Base-by-base conservation (phyloP, 2,329 filamentous ascomycete genomes). In the Apiospora phragmitis region DNA sequence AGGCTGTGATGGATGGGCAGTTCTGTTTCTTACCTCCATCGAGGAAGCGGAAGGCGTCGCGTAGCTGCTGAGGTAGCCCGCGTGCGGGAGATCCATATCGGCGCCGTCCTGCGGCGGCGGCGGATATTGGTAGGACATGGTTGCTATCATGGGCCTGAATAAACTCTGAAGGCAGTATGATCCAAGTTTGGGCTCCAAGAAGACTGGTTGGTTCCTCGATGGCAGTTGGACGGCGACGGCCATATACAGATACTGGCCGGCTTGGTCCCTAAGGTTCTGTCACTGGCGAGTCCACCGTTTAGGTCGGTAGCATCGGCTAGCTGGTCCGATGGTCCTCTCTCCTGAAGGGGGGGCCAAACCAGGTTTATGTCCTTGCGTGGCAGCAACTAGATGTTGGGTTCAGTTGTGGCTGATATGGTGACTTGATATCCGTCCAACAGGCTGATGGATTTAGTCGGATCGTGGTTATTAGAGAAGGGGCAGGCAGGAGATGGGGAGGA, bases 101-200 rank as follows among this genome's bases (percentile, higher is more conserved):
- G 79, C 75, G 76, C 80, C 80, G 76, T 80, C 81, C 69, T 80
- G 80, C 73, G 83, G 80, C 73, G 82, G 79, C 72, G 82, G 79
- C 65, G 84, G 82, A 76, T 87, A 87, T 73, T 85, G 84, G 76
- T 86, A 85, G 73, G 86, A 81, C 85, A 87, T 87, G 75, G 80
- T 81, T 72, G 80, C 79, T 77, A 80, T 81, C 80, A 82, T 82
- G 74, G 74, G 79, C 74, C 73, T 75, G 73, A 77, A 70, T 69
- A 75, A 71, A 69, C 75, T 72, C 72, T 76, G 74, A 69, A 75
- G 73, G 9, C 18, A n/a, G 75, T 77, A 75, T 73, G 76, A 55
- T 70, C 74, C 73, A 74, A 70, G 75, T 74, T 76, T 74, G 71
- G 76, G 73, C 75, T 75, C 75, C 79, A 77, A 79, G 73, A 71